phyloP scores from a whole-genome alignment of 495 filamentous ascomycete species.

The Neurospora pannonica region DNA sequence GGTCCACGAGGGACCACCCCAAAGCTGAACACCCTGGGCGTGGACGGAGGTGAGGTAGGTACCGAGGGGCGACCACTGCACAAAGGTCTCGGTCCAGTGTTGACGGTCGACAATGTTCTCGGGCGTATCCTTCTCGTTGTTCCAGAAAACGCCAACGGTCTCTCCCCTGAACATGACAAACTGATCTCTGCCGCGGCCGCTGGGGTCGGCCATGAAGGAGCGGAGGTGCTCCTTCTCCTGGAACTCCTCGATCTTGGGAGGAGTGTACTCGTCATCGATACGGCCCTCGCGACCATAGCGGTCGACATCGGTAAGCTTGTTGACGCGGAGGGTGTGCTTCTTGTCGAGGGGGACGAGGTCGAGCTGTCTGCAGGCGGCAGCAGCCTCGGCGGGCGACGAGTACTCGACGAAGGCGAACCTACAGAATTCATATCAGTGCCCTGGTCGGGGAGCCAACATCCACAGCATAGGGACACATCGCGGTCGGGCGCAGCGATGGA shows the following conservation, averaged over 20 bases:
- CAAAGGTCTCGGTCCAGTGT: slow-evolving; percentile 95
- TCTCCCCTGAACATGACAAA: slow-evolving; percentile 87
- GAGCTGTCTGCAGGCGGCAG: slow-evolving; percentile 76
- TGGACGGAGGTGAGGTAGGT: slow-evolving; percentile 93
- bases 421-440: slow-evolving; percentile 8
- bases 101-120: slow-evolving; percentile 82
- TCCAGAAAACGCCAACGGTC: slow-evolving; percentile 91
- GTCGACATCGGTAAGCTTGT: slow-evolving; percentile 97
- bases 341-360: slow-evolving; percentile 81
- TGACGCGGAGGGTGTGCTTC: slow-evolving; percentile 87
- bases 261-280: slow-evolving; percentile 78
- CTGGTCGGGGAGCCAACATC: not conserved
- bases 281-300: slow-evolving; percentile 90
- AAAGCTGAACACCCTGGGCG: slow-evolving; percentile 89
- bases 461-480: not conserved
- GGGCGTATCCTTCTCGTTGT: slow-evolving; percentile 84
- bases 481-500: not conserved
- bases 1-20: slow-evolving; percentile 84
- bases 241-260: slow-evolving; percentile 70
- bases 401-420: slow-evolving; percentile 96
- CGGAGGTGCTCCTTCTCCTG: slow-evolving; percentile 87
- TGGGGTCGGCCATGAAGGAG: slow-evolving; percentile 80
- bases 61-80: slow-evolving; percentile 94
- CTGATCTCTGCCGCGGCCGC: slow-evolving; percentile 83
- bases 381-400: slow-evolving; percentile 81